Base-by-base conservation (phyloP, 495 filamentous ascomycete genomes). In the Aspergillus biplanus region DNA sequence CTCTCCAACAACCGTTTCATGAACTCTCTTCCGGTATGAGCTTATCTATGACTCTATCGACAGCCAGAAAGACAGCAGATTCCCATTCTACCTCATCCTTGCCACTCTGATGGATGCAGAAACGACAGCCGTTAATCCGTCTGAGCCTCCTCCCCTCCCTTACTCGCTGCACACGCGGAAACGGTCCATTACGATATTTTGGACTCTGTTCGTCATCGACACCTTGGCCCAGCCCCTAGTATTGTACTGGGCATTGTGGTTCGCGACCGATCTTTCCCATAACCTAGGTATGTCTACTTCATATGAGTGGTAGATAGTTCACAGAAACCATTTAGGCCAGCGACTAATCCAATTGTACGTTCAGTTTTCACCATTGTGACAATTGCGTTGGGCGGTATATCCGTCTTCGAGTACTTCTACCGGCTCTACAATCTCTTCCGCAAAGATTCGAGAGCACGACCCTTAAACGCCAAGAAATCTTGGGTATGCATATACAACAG, bases 291-390 rank as follows among this genome's bases (percentile, higher is more conserved):
- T 60, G 80, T 77, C 46, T 18, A 6, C 21, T 27, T 27, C 21
- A 27, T 27, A 27, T 27, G 21, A 27, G 21, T 27, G 21, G 21
- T 27, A 27, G 21, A 27, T 27, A 27, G 21, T 27, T 27, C 21
- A 27, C 21, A 27, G 21, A 27, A 27, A 27, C 1, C 21, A 27
- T 27, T 27, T 27, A 2, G 21, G 21, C 21, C 21, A 27, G 21
- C 7, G 39, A 44, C 39, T 27, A 31, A 50, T 55, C 27, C 3
- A 5, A 32, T 58, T 33, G 12, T 21, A 2, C 5, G 32, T 47
- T 37, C 56, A 82, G 84, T 88, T 33, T 86, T 87, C 69, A 82
- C 79, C 11, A 86, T 88, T 54, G 83, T 83, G 59, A 89, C 85
- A 1, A 80, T 76, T 0, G 71, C 79, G 18, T 72, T 88, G 48